phyloP scores from a whole-genome alignment of 2,329 filamentous ascomycete genomes.

The Colletotrichum sp. region DNA sequence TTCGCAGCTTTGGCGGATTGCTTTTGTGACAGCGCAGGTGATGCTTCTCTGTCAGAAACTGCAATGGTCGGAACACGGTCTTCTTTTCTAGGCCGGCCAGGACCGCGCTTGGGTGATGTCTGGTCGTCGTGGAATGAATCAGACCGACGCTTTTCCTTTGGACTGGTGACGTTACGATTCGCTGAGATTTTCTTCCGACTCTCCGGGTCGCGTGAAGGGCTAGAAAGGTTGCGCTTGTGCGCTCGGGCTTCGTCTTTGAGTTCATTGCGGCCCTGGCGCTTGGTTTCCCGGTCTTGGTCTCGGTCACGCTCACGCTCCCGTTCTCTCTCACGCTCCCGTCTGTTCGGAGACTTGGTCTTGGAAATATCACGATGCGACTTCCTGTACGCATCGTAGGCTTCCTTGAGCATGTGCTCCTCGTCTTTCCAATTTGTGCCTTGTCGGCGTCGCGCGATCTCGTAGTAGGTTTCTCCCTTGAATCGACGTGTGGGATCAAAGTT shows the following conservation, averaged over 20 bases:
- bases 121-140: conserved; percentile 53
- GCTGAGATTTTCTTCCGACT: conserved; percentile 45
- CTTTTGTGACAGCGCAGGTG: conserved; percentile 53
- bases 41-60: conserved; percentile 58
- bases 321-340: conserved; percentile 40
- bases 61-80: conserved; percentile 52
- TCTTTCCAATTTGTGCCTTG: conserved; percentile 89
- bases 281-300: conserved; percentile 47
- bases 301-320: conserved; percentile 37
- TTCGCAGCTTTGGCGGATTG: conserved; percentile 50
- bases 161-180: conserved; percentile 42
- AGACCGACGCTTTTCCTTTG: conserved; percentile 54
- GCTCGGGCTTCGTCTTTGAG: conserved; percentile 46
- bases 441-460: conserved; percentile 82
- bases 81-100: conserved; percentile 61
- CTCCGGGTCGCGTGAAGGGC: conserved; percentile 52
- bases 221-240: conserved; percentile 53
- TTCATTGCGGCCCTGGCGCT: conserved; percentile 47
- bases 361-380: conserved; percentile 52
- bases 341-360: conserved; percentile 57
- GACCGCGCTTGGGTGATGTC: conserved; percentile 53
- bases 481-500: conserved; percentile 83
- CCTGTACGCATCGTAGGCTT: conserved; percentile 71
- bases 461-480: conserved; percentile 81
- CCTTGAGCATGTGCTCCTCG: conserved; percentile 81